Percentiles rank a stretch among this genome's conserved stretches.
phyloP scores from a whole-genome alignment of 768 basidiomycete genomes.

The Rhodocollybia butyracea region DNA sequence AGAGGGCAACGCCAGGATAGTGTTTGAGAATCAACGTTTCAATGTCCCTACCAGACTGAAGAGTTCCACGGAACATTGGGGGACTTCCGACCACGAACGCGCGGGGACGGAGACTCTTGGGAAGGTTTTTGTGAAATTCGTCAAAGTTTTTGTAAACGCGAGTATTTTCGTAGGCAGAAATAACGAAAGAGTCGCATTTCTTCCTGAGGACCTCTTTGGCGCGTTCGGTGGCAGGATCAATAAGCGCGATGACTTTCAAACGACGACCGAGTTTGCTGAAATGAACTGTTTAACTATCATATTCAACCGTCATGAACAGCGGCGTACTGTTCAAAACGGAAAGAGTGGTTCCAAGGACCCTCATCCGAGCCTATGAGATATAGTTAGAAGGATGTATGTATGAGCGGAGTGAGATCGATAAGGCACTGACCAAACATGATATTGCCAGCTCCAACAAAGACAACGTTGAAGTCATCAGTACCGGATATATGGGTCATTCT shows the following conservation, averaged over 20 bases:
- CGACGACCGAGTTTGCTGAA: constrained; percentile 89
- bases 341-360: constrained; percentile 92
- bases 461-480: constrained; percentile 82
- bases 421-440: constrained; percentile 85
- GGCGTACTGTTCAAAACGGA: constrained; percentile 83
- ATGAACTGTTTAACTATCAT: constrained; percentile 1
- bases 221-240: constrained; percentile 87
- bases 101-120: constrained; percentile 63
- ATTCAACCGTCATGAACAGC: constrained; percentile 10
- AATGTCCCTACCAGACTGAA: constrained; percentile 73
- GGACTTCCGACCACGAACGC: constrained; percentile 89
- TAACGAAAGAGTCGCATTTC: constrained; percentile 92
- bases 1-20: constrained; percentile 87
- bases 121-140: constrained; percentile 75
- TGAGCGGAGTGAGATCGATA: background rate
- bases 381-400: background rate
- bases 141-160: constrained; percentile 81
- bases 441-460: constrained; percentile 94
- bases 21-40: constrained; percentile 83
- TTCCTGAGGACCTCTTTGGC: constrained; percentile 77
- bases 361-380: constrained; percentile 66
- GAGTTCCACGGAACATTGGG: constrained; percentile 88
- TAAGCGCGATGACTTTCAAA: constrained; percentile 91
- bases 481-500: constrained; percentile 53
- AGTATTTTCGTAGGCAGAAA: constrained; percentile 89